A percentile compares a stretch with the other conserved stretches of the same genome.
Evolutionary conservation across 2,329 filamentous ascomycete species (phyloP).

Genomic region (Fusarium mexicanum): DNA sequence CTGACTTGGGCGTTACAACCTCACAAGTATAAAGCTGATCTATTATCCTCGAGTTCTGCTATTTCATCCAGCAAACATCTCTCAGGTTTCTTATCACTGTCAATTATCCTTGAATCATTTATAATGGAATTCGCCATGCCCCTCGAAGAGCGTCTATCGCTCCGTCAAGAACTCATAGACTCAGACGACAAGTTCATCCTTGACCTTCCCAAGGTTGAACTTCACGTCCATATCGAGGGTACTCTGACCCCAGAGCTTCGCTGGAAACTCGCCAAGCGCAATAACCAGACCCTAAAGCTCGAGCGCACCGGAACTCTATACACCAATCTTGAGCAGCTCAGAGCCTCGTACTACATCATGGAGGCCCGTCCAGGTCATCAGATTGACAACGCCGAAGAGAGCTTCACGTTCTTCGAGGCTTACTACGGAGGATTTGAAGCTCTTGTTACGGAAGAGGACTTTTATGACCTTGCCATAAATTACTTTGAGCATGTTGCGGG

Average conservation of each 20-base stretch:
- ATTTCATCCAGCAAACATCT: rapidly evolving
- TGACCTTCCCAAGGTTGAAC: conserved; percentile 21
- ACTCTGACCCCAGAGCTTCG: conserved; percentile 73
- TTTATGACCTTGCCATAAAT: conserved; percentile 74
- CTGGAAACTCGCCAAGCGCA: conserved; percentile 72
- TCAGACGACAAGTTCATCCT: conserved; percentile 17
- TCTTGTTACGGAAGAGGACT: conserved; percentile 70
- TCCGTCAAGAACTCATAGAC: conserved; percentile 6
- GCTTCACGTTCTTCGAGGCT: conserved; percentile 70
- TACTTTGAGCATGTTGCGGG: conserved; percentile 72
- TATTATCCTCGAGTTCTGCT: rapidly evolving
- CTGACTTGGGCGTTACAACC: neutral
- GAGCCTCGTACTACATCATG: conserved; percentile 28
- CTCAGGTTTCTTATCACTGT: rapidly evolving
- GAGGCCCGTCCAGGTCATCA: conserved; percentile 43
- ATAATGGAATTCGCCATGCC: conserved; percentile 15
- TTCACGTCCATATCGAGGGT: conserved; percentile 73
- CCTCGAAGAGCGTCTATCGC: conserved; percentile 9
- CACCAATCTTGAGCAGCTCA: conserved; percentile 10
- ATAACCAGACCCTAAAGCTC: conserved; percentile 59
- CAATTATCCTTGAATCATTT: rapidly evolving
- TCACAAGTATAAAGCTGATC: neutral
- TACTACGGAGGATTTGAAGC: conserved; percentile 82
- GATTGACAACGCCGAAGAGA: conserved; percentile 29
- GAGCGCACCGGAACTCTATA: conserved; percentile 15